Percentiles rank a stretch among this genome's conserved stretches.
phyloP scores from a whole-genome alignment of 257 asterid genomes.

The Thymus mandschuricus region DNA sequence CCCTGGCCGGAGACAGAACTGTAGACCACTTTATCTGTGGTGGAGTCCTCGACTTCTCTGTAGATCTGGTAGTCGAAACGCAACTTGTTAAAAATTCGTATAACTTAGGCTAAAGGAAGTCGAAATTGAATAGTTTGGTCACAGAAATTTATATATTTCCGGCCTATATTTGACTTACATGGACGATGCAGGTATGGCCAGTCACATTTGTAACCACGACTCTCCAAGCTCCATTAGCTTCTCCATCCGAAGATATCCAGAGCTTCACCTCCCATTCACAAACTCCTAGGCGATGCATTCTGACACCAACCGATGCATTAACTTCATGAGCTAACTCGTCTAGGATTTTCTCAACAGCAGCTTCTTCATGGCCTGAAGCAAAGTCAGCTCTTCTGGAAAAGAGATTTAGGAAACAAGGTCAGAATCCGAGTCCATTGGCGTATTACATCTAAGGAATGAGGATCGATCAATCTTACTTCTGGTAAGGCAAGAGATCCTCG shows the following conservation, averaged over 20 bases:
- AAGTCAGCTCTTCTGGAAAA: conserved; percentile 64
- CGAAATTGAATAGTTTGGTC: background rate
- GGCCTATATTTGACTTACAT: conserved; percentile 55
- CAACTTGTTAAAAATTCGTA: conserved; percentile 21
- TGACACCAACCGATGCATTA: conserved; percentile 77
- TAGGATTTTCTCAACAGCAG: conserved; percentile 66
- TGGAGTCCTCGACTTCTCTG: conserved; percentile 79
- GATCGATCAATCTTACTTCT: conserved; percentile 57
- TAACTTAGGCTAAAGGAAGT: conserved; percentile 19
- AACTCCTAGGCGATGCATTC: conserved; percentile 93
- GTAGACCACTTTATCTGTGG: conserved; percentile 57
- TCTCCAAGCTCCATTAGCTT: conserved; percentile 98
- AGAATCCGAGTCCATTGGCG: conserved; percentile 18
- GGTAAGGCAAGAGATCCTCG: conserved; percentile 79
- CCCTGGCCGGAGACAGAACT: conserved; percentile 60
- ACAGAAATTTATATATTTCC: background rate
- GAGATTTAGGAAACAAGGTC: conserved; percentile 22
- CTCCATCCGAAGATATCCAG: conserved; percentile 88
- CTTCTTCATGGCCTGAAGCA: conserved; percentile 60
- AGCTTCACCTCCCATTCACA: conserved; percentile 97
- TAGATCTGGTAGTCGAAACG: conserved; percentile 62
- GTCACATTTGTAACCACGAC: conserved; percentile 85
- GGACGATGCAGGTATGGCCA: conserved; percentile 93
- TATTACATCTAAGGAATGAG: conserved; percentile 16
- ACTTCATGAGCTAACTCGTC: conserved; percentile 72